Evolutionary conservation across 2,329 filamentous ascomycete species (phyloP), one percentile per base, ranked within the genome.

Genomic region (Venturia asperata): DNA sequence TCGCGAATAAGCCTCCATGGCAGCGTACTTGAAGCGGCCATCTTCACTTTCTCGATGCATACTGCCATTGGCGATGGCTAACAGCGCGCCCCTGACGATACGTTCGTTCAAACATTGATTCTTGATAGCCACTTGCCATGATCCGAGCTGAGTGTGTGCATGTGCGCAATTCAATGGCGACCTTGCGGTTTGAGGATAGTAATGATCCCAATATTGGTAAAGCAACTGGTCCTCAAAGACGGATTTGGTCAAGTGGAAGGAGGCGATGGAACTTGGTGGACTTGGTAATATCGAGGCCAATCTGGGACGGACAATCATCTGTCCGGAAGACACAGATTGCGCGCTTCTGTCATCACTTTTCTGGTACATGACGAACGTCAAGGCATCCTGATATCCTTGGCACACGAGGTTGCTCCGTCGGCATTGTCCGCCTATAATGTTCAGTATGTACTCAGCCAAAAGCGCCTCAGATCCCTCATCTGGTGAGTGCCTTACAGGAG

Each of bases 181-280:
- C 15, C 17, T 45, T 5, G 58, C 27, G 15, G 39, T 61, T 17
- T 27, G 58, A 24, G 62, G 62, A 34, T 39, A 64, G 30, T 55
- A 64, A 30, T 24, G 37, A 15, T 58, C 42, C 62, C 62, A 64
- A 21, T 64, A 64, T 55, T 64, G 30, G 62, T 64, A 19, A 34
- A 64, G 41, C 17, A 64, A 39, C 17, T 42, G 47, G n/a, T 37
- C 37, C 17, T 64, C 45, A 15, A 24, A 47, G 2, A 47, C 37
- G 17, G 30, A 39, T 19, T 27, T 55, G 13, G 41, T 55, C 19
- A 64, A 43, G 39, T 43, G 15, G 52, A 37, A 56, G 52, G 52
- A 37, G 27, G 27, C 24, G 30, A 37, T 56, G 13, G 47, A 49
- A 27, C 4, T 34, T 19, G 19, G 52, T 9, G 52, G 52, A 56